These are phyloP conservation scores for Vigna radiata DNA, from an alignment of 306 rosid genomes.

Conservation along the genomic window DNA sequence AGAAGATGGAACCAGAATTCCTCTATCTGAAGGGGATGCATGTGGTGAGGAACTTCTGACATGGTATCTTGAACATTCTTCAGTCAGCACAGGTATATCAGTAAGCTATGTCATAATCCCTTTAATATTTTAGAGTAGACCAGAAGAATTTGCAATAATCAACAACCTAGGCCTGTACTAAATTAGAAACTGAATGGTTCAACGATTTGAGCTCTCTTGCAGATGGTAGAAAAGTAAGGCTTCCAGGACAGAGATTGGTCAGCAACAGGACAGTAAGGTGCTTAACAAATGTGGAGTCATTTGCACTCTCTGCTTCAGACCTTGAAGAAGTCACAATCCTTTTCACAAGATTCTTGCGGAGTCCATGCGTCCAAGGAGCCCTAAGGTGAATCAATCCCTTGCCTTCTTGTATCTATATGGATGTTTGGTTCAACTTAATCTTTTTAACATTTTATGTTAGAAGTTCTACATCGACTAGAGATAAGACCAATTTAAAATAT, in stretches of 20 bases:
- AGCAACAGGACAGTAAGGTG: constrained; percentile 66
- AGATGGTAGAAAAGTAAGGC: constrained; percentile 69
- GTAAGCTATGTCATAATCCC: neutral
- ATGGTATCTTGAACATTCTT: constrained; percentile 85
- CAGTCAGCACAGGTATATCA: constrained; percentile 66
- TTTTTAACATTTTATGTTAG: neutral
- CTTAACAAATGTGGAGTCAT: constrained; percentile 79
- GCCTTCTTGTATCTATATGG: neutral
- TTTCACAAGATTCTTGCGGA: constrained; percentile 80
- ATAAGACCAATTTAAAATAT: too few species aligned
- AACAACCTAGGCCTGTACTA: neutral
- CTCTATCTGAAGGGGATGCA: constrained; percentile 79
- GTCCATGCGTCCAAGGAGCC: constrained; percentile 79
- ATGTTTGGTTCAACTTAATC: constrained; percentile 12
- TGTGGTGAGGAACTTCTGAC: constrained; percentile 90
- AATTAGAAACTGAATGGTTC: neutral
- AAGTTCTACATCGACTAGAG: too few species aligned
- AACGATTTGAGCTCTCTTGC: constrained; percentile 38
- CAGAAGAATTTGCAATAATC: neutral
- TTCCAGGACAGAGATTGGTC: constrained; percentile 58
- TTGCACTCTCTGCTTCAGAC: constrained; percentile 69
- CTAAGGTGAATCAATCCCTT: constrained; percentile 34
- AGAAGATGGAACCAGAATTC: constrained; percentile 61
- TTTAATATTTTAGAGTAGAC: constrained; percentile 1
- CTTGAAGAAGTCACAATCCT: constrained; percentile 83